These are phyloP conservation scores for Carallia brachiata DNA, from an alignment of 345 rosid genomes.

Conservation along the genomic window DNA sequence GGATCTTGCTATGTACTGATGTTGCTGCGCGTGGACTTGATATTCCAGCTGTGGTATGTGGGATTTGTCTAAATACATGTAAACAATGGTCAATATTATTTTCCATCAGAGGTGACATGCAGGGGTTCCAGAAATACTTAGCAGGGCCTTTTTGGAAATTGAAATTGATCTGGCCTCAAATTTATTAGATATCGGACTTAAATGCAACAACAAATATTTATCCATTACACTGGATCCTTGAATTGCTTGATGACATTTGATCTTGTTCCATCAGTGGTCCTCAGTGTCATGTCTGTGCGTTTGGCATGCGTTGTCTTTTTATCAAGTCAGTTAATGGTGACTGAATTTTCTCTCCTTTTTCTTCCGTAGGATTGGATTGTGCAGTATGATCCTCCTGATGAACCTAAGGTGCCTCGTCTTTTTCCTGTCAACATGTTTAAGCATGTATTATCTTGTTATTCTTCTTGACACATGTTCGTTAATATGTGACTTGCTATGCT, in stretches of 20 bases:
- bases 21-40: slow-evolving; percentile 99
- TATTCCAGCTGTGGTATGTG: slow-evolving; percentile 87
- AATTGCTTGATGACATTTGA: too few species aligned
- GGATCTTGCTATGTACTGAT: slow-evolving; percentile 94
- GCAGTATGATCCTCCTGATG: slow-evolving; percentile 99
- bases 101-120: too few species aligned
- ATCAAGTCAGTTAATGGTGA: neutral
- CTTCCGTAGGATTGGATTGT: slow-evolving; percentile 88
- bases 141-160: neutral
- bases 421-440: neutral
- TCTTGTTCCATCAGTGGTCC: too few species aligned
- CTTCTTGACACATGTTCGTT: slow-evolving; percentile 7
- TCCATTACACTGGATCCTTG: too few species aligned
- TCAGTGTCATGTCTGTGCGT: too few species aligned
- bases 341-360: neutral
- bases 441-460: neutral
- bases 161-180: neutral
- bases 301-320: neutral
- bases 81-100: too few species aligned
- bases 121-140: too few species aligned
- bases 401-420: slow-evolving; percentile 60
- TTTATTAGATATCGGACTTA: neutral
- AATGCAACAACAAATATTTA: too few species aligned
- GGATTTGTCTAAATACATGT: too few species aligned
- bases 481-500: slow-evolving; percentile 14